phyloP scores from a whole-genome alignment of 1,284 basidiomycete genomes.

The Rhodotorula sp. region DNA sequence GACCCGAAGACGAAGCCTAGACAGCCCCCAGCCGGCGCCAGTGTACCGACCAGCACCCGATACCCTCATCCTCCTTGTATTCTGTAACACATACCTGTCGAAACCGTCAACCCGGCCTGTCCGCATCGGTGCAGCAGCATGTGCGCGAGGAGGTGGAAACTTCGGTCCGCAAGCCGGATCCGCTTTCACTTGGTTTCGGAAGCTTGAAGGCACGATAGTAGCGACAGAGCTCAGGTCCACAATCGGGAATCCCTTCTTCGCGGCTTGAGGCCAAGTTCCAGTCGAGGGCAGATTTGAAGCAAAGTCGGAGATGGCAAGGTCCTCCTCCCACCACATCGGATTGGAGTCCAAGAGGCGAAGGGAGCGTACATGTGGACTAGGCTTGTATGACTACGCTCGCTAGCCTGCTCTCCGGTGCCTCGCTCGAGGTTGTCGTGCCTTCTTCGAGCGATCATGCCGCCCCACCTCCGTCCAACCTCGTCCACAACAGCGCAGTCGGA shows the following conservation, averaged over 20 bases:
- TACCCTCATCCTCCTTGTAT: background rate
- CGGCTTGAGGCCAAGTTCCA: no score
- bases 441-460: background rate
- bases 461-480: background rate
- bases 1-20: constrained; percentile 25
- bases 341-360: no score
- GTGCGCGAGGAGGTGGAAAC: no score
- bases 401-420: background rate
- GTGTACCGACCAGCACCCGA: background rate
- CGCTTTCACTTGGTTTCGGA: no score
- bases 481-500: background rate
- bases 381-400: background rate
- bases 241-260: no score
- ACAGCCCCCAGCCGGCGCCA: no score
- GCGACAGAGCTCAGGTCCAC: no score
- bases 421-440: background rate
- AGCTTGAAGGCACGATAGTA: no score
- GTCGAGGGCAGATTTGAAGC: no score
- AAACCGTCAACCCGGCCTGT: background rate
- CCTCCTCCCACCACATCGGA: no score
- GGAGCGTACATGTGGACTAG: background rate
- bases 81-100: background rate
- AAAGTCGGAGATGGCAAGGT: no score
- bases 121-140: background rate
- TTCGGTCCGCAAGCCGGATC: no score